Evolutionary conservation across 176 grass and related monocot species (phyloP).

Genomic region (Poa annua): DNA sequence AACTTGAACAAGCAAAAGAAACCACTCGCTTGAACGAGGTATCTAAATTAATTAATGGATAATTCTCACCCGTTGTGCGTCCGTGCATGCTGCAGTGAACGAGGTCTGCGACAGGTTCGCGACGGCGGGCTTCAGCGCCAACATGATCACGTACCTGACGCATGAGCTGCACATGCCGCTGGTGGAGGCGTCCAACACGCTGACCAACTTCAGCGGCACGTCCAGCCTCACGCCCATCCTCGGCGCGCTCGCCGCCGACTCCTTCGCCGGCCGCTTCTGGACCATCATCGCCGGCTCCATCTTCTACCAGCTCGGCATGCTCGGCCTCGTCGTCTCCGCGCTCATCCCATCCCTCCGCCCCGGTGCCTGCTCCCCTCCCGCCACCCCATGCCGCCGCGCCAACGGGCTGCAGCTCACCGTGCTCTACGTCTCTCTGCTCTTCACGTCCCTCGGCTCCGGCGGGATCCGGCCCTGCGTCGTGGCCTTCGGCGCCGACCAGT

Average conservation of each 20-base stretch:
- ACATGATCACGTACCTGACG: conserved; percentile 84
- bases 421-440: conserved; percentile 71
- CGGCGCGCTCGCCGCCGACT: conserved; percentile 69
- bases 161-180: conserved; percentile 68
- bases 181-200: conserved; percentile 72
- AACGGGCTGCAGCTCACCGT: conserved; percentile 49
- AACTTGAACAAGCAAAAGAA: neutral
- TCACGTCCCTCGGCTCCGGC: conserved; percentile 63
- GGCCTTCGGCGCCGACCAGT: conserved; percentile 80
- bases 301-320: conserved; percentile 69
- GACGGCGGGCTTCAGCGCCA: conserved; percentile 56
- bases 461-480: conserved; percentile 79
- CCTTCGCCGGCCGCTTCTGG: conserved; percentile 78
- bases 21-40: no score
- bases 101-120: conserved; percentile 72
- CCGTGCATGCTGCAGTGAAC: conserved; percentile 45
- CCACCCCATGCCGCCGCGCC: conserved; percentile 44
- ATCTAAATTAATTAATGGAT: neutral
- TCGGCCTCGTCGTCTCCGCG: conserved; percentile 60
- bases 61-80: neutral
- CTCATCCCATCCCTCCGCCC: conserved; percentile 55
- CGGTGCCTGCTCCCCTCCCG: conserved; percentile 13
- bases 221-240: conserved; percentile 69
- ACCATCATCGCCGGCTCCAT: conserved; percentile 61
- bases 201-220: conserved; percentile 73